These are phyloP conservation scores for Nicotiana tabacum DNA, from an alignment of 257 asterid genomes.

Conservation along the genomic window DNA sequence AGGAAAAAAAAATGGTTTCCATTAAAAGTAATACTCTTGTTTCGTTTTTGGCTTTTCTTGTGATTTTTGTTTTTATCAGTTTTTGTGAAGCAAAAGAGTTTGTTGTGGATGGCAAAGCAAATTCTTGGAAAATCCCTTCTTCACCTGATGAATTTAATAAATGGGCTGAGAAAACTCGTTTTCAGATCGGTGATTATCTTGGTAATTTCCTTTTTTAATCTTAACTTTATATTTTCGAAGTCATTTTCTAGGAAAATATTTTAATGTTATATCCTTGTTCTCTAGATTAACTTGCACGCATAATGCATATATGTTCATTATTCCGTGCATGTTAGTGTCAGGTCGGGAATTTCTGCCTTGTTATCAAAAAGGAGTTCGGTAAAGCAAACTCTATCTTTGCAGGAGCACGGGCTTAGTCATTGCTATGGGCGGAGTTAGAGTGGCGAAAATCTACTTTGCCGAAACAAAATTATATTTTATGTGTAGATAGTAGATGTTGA, in stretches of 20 bases:
- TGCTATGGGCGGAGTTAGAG: too few species aligned
- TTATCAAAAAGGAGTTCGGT: too few species aligned
- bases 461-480: too few species aligned
- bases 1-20: conserved; percentile 27
- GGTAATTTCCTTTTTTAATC: conserved; percentile 24
- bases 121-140: conserved; percentile 51
- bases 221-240: neutral
- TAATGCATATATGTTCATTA: neutral
- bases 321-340: too few species aligned
- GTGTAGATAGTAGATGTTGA: too few species aligned
- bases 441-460: too few species aligned
- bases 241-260: neutral
- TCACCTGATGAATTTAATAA: conserved; percentile 33
- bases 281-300: neutral
- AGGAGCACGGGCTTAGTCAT: too few species aligned
- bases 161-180: conserved; percentile 50
- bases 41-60: conserved; percentile 14
- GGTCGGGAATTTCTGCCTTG: too few species aligned
- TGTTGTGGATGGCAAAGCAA: conserved; percentile 26
- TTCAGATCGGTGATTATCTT: conserved; percentile 50
- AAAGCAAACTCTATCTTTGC: too few species aligned
- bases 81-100: conserved; percentile 36
- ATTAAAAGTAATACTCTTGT: conserved; percentile 9
- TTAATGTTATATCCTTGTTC: neutral
- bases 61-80: conserved; percentile 17